Evolutionary conservation across 768 basidiomycete species (phyloP).

Genomic region (Boletus sp.): DNA sequence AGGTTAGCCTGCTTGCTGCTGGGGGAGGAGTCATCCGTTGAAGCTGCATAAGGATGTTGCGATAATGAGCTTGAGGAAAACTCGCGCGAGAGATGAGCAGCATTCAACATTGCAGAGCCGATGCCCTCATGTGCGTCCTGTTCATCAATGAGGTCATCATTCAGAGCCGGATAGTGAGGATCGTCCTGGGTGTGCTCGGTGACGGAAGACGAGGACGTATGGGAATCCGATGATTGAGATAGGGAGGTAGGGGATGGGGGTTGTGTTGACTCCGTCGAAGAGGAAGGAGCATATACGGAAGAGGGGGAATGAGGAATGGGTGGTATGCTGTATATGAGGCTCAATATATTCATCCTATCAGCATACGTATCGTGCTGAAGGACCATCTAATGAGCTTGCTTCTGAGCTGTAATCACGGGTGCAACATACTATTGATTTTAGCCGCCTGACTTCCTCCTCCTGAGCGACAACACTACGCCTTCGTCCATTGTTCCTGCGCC

Average conservation of each 20-base stretch:
- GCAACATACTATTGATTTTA: slow-evolving; percentile 83
- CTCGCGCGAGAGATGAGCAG: slow-evolving; percentile 30
- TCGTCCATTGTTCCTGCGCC: slow-evolving; percentile 56
- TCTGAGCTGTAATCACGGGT: slow-evolving; percentile 10
- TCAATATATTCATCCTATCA: slow-evolving; percentile 90
- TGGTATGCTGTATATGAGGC: slow-evolving; percentile 85
- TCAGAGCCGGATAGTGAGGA: slow-evolving; percentile 17
- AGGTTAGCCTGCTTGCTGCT: slow-evolving; percentile 19
- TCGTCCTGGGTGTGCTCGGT: slow-evolving; percentile 41
- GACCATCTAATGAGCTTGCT: slow-evolving; percentile 15
- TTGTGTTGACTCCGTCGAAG: slow-evolving; percentile 37
- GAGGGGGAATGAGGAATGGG: slow-evolving; percentile 66
- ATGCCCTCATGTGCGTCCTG: slow-evolving; percentile 43
- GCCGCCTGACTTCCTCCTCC: slow-evolving; percentile 82
- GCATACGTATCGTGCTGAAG: slow-evolving; percentile 90
- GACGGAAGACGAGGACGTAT: slow-evolving; percentile 46
- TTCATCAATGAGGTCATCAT: slow-evolving; percentile 29
- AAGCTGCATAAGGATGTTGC: slow-evolving; percentile 53
- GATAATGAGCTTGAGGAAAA: slow-evolving; percentile 23
- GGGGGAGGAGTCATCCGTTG: slow-evolving; percentile 39
- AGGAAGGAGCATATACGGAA: slow-evolving; percentile 45
- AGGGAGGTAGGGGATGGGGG: slow-evolving; percentile 36
- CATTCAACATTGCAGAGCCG: slow-evolving; percentile 44
- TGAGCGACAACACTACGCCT: slow-evolving; percentile 84
- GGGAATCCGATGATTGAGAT: slow-evolving; percentile 47